These are phyloP conservation scores for Meyerozyma sp. DNA, from an alignment of 1,139 yeast genomes.

Conservation along the genomic window DNA sequence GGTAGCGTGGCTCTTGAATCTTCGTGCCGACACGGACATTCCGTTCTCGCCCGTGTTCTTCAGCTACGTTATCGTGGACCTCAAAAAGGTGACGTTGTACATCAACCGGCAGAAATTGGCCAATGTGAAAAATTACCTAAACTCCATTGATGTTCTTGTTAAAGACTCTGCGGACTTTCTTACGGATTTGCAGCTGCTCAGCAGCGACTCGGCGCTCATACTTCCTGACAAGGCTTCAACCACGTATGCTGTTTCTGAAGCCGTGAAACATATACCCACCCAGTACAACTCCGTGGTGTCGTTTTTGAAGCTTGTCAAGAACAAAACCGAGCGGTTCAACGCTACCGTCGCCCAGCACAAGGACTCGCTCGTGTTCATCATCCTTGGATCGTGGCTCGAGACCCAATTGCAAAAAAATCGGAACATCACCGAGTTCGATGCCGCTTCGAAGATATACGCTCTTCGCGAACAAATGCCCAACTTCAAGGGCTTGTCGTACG, in stretches of 20 bases:
- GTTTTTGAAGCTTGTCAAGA: constrained; percentile 32
- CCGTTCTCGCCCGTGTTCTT: constrained; percentile 50
- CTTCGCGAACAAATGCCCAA: constrained; percentile 39
- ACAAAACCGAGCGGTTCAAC: constrained; percentile 32
- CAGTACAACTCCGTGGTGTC: constrained; percentile 29
- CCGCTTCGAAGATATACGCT: constrained; percentile 36
- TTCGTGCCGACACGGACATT: constrained; percentile 40
- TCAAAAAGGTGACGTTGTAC: constrained; percentile 27
- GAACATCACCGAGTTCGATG: constrained; percentile 34
- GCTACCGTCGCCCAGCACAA: constrained; percentile 38
- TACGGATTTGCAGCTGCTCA: constrained; percentile 21
- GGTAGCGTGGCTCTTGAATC: constrained; percentile 51
- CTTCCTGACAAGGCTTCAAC: constrained; percentile 29
- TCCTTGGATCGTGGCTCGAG: constrained; percentile 40
- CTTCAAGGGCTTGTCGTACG: constrained; percentile 49
- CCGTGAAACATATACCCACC: constrained; percentile 7
- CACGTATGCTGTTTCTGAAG: constrained; percentile 26
- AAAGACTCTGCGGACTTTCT: constrained; percentile 28
- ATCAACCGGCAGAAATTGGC: constrained; percentile 31
- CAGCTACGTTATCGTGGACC: constrained; percentile 36
- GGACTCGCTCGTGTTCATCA: constrained; percentile 38
- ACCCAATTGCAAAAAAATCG: constrained; percentile 23
- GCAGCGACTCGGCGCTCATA: constrained; percentile 17
- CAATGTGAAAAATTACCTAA: constrained; percentile 18
- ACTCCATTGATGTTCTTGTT: constrained; percentile 21